Base-by-base conservation (phyloP, 192 early-diverging fungal species). In the Backusella luteola region DNA sequence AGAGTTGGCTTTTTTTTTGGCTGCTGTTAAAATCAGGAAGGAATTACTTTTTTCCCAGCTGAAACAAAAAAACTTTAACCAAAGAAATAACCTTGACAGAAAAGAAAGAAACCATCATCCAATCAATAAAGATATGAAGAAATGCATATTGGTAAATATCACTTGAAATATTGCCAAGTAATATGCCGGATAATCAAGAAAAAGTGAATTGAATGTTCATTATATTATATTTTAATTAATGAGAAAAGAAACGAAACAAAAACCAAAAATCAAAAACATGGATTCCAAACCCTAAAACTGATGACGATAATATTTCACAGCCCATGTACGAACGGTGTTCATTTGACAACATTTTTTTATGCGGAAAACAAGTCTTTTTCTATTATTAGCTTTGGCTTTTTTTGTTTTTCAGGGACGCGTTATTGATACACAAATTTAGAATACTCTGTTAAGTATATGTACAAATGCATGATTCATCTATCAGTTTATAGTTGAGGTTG, bases 401-500 rank as follows among this genome's bases (percentile, higher is more conserved):
- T 34, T 67, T 32, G 32, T 36, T 69, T 41, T 41, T 21, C 67
- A 69, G 36, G 35, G 19, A 21, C n/a, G 35, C 36, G 32, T 19
- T 46, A 46, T 46, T 46, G 44, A 46, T 46, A 67, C 32, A 67
- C 17, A 67, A 19, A 34, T 36, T n/a, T 68, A 46, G 44, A 46
- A 46, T 46, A 46, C 19, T 46, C 14, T 17, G n/a, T 56, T 23
- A 9, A 56, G 15, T 56, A 56, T 56, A 56, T 59, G 1, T 59
- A 59, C 26, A 63, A 29, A 11, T 14, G 56, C 26, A 11, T 63
- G 2, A 14, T 63, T 63, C 9, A 19, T 69, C 35, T 69, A 69
- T 63, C 23, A 23, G 7, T 69, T 21, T 69, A 69, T 52, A 63
- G 38, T 59, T 59, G 34, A 19, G 69, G 73, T 46, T 77, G 42